Percentiles rank a stretch among this genome's conserved stretches.
Conservation (phyloP, 257 asterid genomes). For the Mitragyna speciosa region DNA sequence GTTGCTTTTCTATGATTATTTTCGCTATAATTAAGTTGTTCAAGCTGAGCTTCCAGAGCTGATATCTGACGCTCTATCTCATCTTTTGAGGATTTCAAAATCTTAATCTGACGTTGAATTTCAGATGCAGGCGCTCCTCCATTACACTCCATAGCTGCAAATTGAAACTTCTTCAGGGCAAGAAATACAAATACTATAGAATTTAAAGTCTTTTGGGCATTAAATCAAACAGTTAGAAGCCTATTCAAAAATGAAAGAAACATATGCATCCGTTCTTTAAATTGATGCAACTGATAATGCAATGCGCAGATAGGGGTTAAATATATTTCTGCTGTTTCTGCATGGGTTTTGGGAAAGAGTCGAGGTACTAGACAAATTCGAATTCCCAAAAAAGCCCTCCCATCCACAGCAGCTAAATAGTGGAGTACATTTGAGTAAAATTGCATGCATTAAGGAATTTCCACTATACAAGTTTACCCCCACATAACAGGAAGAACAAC, state of each 20-base stretch:
- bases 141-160: conserved; percentile 43
- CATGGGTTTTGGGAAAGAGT: too few species aligned
- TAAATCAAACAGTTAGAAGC: neutral
- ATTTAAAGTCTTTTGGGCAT: neutral
- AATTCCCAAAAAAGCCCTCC: too few species aligned
- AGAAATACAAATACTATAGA: neutral
- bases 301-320: too few species aligned
- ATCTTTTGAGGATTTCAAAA: conserved; percentile 40
- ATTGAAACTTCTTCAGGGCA: neutral
- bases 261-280: too few species aligned
- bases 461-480: too few species aligned
- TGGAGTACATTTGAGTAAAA: too few species aligned
- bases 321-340: too few species aligned
- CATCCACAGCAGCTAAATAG: too few species aligned
- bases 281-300: too few species aligned
- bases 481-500: too few species aligned
- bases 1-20: conserved; percentile 13
- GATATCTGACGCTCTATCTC: conserved; percentile 58
- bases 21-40: conserved; percentile 16
- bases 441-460: too few species aligned
- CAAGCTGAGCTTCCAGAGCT: conserved; percentile 60
- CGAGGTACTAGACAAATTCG: too few species aligned
- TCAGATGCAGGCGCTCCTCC: conserved; percentile 42
- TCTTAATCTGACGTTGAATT: conserved; percentile 54
- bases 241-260: neutral